Conservation (phyloP, 306 rosid species). For the Dalbergia cultrata region DNA sequence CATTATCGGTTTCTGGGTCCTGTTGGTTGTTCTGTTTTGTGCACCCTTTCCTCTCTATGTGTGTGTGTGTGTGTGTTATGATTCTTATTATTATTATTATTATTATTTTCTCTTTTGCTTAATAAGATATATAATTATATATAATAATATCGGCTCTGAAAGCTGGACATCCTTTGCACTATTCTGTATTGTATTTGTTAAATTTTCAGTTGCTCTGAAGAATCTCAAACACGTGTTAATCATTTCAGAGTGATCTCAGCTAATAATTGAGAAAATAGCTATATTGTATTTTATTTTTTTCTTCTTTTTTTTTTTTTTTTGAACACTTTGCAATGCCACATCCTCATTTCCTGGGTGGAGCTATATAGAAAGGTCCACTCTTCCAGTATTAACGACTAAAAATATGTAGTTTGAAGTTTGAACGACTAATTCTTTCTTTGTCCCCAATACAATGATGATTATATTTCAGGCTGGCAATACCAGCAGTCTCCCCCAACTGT, state of each 20-base stretch:
- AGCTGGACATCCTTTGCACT: too few species aligned
- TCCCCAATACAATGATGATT: conserved; percentile 26
- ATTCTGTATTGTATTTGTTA: neutral
- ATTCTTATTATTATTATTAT: neutral
- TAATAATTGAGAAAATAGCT: neutral
- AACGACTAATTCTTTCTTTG: conserved; percentile 16
- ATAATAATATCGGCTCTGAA: too few species aligned
- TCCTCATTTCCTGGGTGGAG: conserved; percentile 15
- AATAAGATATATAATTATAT: too few species aligned
- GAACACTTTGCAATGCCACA: neutral
- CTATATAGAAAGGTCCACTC: conserved; percentile 34
- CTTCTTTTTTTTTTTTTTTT: too few species aligned
- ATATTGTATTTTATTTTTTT: too few species aligned
- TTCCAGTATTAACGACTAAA: neutral
- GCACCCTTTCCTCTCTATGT: neutral
- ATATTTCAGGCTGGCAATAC: conserved; percentile 90
- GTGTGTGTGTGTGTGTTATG: neutral
- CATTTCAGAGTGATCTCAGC: neutral
- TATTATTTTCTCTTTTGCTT: neutral
- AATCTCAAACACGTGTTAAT: neutral
- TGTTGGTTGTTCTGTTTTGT: conserved; percentile 1
- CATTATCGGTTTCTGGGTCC: neutral
- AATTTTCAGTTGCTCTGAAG: neutral
- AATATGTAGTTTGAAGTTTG: conserved; percentile 24
- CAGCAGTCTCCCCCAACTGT: conserved; percentile 92